Evolutionary conservation across 768 basidiomycete genomes (phyloP).

Genomic region (Xerocomellus dryophilus): DNA sequence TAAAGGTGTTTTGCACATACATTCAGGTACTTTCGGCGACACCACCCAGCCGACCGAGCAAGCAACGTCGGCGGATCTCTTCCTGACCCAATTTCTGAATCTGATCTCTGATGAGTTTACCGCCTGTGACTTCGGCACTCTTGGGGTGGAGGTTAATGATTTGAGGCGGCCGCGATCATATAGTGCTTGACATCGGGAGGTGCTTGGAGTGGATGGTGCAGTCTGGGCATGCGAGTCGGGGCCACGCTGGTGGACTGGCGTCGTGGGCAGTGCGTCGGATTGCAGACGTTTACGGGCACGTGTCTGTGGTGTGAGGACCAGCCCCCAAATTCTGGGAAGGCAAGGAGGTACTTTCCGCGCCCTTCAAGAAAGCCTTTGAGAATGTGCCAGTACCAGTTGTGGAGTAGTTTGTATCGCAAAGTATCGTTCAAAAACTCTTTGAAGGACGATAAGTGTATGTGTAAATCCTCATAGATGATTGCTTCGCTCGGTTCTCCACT

Average conservation of each 20-base stretch:
- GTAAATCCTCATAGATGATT: constrained; percentile 2
- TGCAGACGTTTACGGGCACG: constrained; percentile 47
- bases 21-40: constrained; percentile 91
- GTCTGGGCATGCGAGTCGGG: constrained; percentile 50
- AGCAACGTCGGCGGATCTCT: constrained; percentile 69
- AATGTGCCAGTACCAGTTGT: too few relatives aligned
- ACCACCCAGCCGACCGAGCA: constrained; percentile 72
- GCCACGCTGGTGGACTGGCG: constrained; percentile 64
- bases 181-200: constrained; percentile 73
- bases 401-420: too few relatives aligned
- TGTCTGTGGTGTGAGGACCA: constrained; percentile 37
- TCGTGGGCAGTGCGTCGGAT: constrained; percentile 49
- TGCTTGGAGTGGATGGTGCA: constrained; percentile 64
- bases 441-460: neutral
- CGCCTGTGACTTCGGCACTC: constrained; percentile 39
- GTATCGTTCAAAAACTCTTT: neutral
- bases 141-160: constrained; percentile 61
- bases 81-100: constrained; percentile 72
- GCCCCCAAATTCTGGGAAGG: too few relatives aligned
- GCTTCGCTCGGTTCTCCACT: constrained; percentile 23
- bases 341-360: too few relatives aligned
- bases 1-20: constrained; percentile 38
- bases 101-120: constrained; percentile 60
- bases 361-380: too few relatives aligned
- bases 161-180: constrained; percentile 78